phyloP scores from a whole-genome alignment of 139 green algal species.

The Coelastrella sp. region DNA sequence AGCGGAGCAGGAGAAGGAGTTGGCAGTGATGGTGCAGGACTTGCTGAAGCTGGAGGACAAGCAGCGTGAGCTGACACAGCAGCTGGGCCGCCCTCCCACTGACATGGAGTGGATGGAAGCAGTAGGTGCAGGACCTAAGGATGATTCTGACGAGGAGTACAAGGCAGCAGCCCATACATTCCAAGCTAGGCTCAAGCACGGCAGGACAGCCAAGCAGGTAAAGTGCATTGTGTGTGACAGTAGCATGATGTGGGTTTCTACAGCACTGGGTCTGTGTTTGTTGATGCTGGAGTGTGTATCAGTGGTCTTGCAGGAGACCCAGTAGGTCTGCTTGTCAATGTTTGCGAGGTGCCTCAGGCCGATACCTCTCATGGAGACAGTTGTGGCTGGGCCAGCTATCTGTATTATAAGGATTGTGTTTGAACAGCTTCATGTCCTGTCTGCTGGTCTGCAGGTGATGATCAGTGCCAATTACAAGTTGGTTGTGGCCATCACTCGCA shows the following conservation, averaged over 20 bases:
- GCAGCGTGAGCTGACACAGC: constrained; percentile 46
- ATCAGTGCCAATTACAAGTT: constrained; percentile 93
- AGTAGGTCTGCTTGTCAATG: too few species aligned
- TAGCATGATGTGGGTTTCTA: neutral
- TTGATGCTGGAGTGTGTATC: too few species aligned
- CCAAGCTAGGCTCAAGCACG: neutral
- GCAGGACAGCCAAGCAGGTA: constrained; percentile 23
- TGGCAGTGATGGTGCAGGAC: constrained; percentile 81
- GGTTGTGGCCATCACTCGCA: constrained; percentile 91
- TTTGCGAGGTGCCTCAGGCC: too few species aligned
- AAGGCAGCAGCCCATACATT: neutral
- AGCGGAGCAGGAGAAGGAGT: constrained; percentile 79
- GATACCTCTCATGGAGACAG: too few species aligned
- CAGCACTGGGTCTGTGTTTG: too few species aligned
- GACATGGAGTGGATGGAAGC: constrained; percentile 69
- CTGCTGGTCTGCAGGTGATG: constrained; percentile 71
- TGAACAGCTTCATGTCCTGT: too few species aligned
- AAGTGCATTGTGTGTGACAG: neutral
- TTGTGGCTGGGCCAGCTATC: too few species aligned
- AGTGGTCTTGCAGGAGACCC: too few species aligned
- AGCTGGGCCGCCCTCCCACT: constrained; percentile 62
- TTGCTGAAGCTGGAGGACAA: constrained; percentile 73
- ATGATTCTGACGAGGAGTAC: neutral
- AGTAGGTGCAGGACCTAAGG: constrained; percentile 47
- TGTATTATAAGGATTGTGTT: too few species aligned